Evolutionary conservation across 2,329 filamentous ascomycete species (phyloP), one percentile per base, ranked within the genome.

Genomic region (Phaeosphaeriaceae sp.): DNA sequence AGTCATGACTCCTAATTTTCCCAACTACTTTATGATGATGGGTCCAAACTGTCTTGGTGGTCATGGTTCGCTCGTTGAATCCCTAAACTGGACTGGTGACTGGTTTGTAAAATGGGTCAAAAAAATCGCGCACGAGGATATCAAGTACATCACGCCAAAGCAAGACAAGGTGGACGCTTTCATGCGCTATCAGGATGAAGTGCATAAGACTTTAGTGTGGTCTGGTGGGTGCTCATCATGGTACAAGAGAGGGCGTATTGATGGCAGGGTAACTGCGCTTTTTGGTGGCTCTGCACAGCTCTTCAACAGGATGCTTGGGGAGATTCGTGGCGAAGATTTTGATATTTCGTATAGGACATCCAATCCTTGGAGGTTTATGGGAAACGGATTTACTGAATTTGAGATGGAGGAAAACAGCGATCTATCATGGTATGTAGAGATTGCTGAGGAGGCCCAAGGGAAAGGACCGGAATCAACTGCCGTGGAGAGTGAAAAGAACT

Each of bases 301-400:
- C 2, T 63, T 63, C 35, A 63, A 61, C 26, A 47, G 44, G 21
- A 46, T 64, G 47, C 33, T 61, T 13, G 36, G 47, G 1, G 67
- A 74, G 3, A 71, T 81, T 9, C 66, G 79, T 6, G 70, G 70
- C 1, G 79, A 82, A 57, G 78, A 82, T 53, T 81, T 79, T 52
- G 72, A 80, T 3, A 74, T 81, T 32, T 64, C 62, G 38, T 81
- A 81, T 54, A 66, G 70, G 36, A 74, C 68, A 13, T 47, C 57
- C n/a, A 81, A 81, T 58, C 64, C 71, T 13, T 81, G 77, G 56
- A 51, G 72, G 20, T 79, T 79, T 53, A 74, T 81, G 76, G 79
- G 78, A 0, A 80, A 80, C 61, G 78, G 79, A 1, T 76, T 77
- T 52, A 76, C 76, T 2, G 63, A 65, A 32, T 67, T 66, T 48